Percentiles rank a stretch among this genome's conserved stretches.
Evolutionary conservation across 2,329 filamentous ascomycete species (phyloP).

Genomic region (Cordyceps farinosa): DNA sequence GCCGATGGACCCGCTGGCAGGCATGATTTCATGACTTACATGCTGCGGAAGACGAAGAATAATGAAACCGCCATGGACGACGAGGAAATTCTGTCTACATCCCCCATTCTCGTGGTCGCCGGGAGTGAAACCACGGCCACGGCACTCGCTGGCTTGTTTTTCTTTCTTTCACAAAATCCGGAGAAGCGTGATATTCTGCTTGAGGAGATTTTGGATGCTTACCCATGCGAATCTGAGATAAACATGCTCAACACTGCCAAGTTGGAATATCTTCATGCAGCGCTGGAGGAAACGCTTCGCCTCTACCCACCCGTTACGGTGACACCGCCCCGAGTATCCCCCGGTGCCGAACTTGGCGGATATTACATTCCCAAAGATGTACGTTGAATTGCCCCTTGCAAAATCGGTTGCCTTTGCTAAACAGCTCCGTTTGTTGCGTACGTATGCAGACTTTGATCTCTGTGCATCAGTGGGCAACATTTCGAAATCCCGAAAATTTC

Average conservation of each 20-base stretch:
- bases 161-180: slow-evolving; percentile 31
- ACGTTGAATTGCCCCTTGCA: slow-evolving; percentile 20
- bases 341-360: slow-evolving; percentile 33
- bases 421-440: too few species aligned
- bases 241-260: slow-evolving; percentile 29
- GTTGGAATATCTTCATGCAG: slow-evolving; percentile 37
- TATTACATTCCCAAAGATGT: slow-evolving; percentile 34
- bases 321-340: slow-evolving; percentile 27
- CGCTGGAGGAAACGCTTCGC: slow-evolving; percentile 41
- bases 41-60: slow-evolving; percentile 30
- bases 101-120: slow-evolving; percentile 27
- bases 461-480: slow-evolving; percentile 42
- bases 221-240: slow-evolving; percentile 36
- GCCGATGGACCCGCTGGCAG: slow-evolving; percentile 23
- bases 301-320: slow-evolving; percentile 35
- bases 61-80: slow-evolving; percentile 29
- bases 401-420: too few species aligned
- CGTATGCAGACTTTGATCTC: slow-evolving; percentile 25
- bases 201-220: slow-evolving; percentile 34
- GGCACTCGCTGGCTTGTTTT: slow-evolving; percentile 28
- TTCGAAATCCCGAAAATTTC: slow-evolving; percentile 43
- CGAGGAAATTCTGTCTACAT: slow-evolving; percentile 32
- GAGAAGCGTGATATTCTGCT: slow-evolving; percentile 29
- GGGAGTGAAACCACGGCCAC: slow-evolving; percentile 35
- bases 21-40: slow-evolving; percentile 26